phyloP scores from a whole-genome alignment of 75 land plant species.

The Sequoia sempervirens region DNA sequence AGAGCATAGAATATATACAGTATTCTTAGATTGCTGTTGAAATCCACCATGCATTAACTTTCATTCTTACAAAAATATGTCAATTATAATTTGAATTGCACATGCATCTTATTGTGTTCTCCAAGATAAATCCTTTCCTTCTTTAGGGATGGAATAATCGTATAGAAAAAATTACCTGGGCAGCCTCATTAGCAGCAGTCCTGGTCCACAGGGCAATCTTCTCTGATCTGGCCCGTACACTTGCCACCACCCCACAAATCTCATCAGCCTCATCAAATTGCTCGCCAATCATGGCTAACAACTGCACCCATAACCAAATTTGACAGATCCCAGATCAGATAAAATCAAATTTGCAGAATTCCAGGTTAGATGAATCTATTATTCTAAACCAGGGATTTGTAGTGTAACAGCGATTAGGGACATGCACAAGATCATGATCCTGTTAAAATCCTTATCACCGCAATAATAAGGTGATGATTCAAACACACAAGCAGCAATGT shows the following conservation, averaged over 20 bases:
- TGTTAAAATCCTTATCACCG: not conserved
- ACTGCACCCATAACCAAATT: constrained; percentile 26
- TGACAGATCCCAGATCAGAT: not conserved
- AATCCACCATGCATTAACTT: not conserved
- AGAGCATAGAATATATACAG: not conserved
- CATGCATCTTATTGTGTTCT: not conserved
- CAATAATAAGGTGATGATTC: too few relatives aligned
- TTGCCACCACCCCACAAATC: constrained; percentile 90
- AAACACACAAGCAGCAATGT: not conserved
- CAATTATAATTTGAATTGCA: not conserved
- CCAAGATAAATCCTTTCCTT: not conserved
- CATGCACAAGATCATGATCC: not conserved
- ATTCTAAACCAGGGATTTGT: not conserved
- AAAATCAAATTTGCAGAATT: not conserved
- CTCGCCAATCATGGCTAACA: constrained; percentile 96
- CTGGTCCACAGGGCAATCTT: constrained; percentile 94
- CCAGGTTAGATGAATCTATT: not conserved
- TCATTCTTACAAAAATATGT: not conserved
- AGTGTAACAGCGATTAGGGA: not conserved
- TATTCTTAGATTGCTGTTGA: not conserved
- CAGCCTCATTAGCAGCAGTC: constrained; percentile 86
- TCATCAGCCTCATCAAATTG: constrained; percentile 93
- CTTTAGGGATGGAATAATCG: not conserved
- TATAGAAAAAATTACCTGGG: constrained; percentile 52
- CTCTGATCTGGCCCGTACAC: constrained; percentile 75